Evolutionary conservation across 2,329 filamentous ascomycete species (phyloP).

Genomic region (Apiospora hydei): DNA sequence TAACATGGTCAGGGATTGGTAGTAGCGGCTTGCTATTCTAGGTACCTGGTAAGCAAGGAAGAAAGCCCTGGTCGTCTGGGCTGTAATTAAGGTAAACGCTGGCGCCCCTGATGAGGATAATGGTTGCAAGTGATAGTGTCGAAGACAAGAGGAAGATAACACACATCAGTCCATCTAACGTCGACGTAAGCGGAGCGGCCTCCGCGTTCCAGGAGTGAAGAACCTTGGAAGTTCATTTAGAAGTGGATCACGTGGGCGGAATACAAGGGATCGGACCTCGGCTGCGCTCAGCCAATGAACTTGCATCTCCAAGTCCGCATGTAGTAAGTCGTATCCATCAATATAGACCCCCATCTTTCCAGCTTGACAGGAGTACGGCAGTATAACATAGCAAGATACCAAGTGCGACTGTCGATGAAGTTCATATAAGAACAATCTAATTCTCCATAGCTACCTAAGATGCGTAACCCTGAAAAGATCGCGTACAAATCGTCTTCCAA

Average conservation of each 20-base stretch:
- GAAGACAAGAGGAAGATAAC: neutral
- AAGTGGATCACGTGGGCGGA: slow-evolving; percentile 12
- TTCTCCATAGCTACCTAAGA: slow-evolving; percentile 5
- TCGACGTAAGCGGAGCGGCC: neutral
- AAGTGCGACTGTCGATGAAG: neutral
- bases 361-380: neutral
- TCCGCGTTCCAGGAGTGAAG: neutral
- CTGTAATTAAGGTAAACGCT: neutral
- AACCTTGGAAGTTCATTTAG: neutral
- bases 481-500: neutral
- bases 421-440: neutral
- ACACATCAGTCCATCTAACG: neutral
- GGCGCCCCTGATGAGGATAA: neutral
- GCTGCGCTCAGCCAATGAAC: neutral
- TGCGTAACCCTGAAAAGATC: neutral
- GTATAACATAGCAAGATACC: neutral
- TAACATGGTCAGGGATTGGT: slow-evolving; percentile 9
- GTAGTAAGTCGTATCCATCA: neutral
- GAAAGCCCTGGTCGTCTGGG: neutral
- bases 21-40: neutral
- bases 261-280: slow-evolving; percentile 11
- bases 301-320: slow-evolving; percentile 1
- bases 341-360: neutral
- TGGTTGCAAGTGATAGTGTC: neutral
- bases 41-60: neutral